phyloP scores from a whole-genome alignment of 2,329 filamentous ascomycete species.

The Nannizziopsis arthrosporioides region DNA sequence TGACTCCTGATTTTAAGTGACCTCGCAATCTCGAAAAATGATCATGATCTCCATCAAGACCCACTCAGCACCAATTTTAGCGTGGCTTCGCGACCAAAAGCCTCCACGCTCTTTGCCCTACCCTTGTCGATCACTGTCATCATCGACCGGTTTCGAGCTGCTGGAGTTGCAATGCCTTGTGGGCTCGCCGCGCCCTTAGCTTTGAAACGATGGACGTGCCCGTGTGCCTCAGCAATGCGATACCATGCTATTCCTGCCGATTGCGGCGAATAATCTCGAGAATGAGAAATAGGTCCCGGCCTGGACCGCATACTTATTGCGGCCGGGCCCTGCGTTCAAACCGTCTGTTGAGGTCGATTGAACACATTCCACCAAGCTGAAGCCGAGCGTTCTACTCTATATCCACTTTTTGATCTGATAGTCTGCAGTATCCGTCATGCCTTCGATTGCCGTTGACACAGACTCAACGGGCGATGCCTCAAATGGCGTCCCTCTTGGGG shows the following conservation, averaged over 20 bases:
- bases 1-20: no score
- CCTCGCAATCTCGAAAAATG: not conserved
- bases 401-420: not conserved
- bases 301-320: not conserved
- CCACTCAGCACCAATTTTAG: not conserved
- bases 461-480: not conserved
- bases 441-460: not conserved
- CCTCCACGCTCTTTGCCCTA: not conserved
- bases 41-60: not conserved
- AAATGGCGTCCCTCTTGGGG: not conserved
- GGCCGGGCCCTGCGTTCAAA: not conserved
- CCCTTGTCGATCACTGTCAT: not conserved
- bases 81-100: not conserved
- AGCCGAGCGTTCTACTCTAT: not conserved
- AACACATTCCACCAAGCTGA: not conserved
- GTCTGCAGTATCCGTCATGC: not conserved
- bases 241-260: not conserved
- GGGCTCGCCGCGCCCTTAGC: not conserved
- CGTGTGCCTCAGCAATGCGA: not conserved
- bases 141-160: not conserved
- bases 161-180: not conserved
- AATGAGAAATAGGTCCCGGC: not conserved
- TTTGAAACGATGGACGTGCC: slow-evolving; percentile 1
- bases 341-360: not conserved
- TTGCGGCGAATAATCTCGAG: not conserved